Evolutionary conservation across 1,284 basidiomycete genomes (phyloP).

Genomic region (Athelia psychrophila): DNA sequence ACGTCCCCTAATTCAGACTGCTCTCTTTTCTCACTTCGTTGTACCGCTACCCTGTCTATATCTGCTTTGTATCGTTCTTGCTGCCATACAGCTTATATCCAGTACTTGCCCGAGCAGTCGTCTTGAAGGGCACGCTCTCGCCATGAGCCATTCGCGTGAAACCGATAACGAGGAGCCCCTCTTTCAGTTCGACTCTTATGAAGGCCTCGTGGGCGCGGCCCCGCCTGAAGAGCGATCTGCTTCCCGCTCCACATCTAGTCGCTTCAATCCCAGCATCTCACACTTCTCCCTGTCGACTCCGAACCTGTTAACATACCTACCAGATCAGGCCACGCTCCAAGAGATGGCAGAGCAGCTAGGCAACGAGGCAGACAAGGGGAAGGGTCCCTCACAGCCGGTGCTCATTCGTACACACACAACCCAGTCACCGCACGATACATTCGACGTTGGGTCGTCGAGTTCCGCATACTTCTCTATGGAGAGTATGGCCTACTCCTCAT

Average conservation of each 20-base stretch:
- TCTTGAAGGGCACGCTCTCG: slow-evolving; percentile 15
- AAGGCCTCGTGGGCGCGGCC: slow-evolving; percentile 16
- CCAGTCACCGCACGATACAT: slow-evolving; percentile 31
- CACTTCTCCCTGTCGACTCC: slow-evolving; percentile 4
- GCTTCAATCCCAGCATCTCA: slow-evolving; percentile 1
- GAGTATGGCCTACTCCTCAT: neutral
- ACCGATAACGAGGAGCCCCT: slow-evolving; percentile 56
- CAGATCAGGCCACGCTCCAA: neutral
- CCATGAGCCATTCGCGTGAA: slow-evolving; percentile 42
- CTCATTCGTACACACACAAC: slow-evolving; percentile 35
- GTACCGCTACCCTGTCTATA: slow-evolving; percentile 11
- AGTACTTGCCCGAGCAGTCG: slow-evolving; percentile 9
- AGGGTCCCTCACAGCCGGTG: slow-evolving; percentile 44
- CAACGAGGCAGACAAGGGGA: slow-evolving; percentile 40
- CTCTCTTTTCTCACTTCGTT: slow-evolving; percentile 1
- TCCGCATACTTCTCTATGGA: neutral
- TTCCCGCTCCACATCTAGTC: neutral
- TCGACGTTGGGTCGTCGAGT: slow-evolving; percentile 27
- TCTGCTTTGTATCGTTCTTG: slow-evolving; percentile 20
- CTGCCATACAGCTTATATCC: slow-evolving; percentile 10
- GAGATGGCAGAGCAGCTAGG: slow-evolving; percentile 13
- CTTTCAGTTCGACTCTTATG: slow-evolving; percentile 51
- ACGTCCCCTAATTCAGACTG: neutral
- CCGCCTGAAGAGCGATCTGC: neutral
- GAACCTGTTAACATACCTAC: neutral